Conservation (phyloP, 2,329 filamentous ascomycete species). For the Aspergillus amoenus region DNA sequence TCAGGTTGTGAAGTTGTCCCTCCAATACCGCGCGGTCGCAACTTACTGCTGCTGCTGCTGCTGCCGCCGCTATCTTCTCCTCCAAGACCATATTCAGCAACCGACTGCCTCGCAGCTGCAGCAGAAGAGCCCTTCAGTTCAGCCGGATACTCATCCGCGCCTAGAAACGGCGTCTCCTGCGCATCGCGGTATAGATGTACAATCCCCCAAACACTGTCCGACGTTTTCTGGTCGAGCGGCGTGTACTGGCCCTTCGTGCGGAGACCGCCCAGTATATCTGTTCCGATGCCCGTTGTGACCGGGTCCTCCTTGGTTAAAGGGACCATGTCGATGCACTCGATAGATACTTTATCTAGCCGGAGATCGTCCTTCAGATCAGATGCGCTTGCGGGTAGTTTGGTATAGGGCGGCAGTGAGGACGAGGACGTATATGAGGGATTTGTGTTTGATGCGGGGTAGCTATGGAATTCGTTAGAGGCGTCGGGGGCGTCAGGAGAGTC, state of each 20-base stretch:
- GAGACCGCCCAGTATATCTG: conserved; percentile 59
- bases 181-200: conserved; percentile 91
- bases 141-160: conserved; percentile 46
- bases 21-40: neutral
- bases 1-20: conserved; percentile 18
- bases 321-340: conserved; percentile 78
- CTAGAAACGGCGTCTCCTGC: conserved; percentile 66
- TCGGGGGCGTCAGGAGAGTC: neutral
- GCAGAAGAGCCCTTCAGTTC: conserved; percentile 40
- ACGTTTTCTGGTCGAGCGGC: conserved; percentile 67
- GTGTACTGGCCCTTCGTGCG: conserved; percentile 81
- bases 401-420: conserved; percentile 17
- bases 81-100: conserved; percentile 22
- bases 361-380: conserved; percentile 58
- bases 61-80: conserved; percentile 22
- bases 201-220: conserved; percentile 84
- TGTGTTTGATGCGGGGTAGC: conserved; percentile 7
- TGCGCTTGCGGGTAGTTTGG: conserved; percentile 17
- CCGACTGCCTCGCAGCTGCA: conserved; percentile 27
- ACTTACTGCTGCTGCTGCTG: conserved; percentile 17
- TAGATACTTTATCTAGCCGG: conserved; percentile 74
- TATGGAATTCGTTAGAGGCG: conserved; percentile 5
- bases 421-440: conserved; percentile 1
- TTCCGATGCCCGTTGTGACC: conserved; percentile 50
- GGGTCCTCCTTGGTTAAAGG: conserved; percentile 35